A percentile compares a stretch with the other conserved stretches of the same genome.
Evolutionary conservation across 139 green algal genomes (phyloP).

Genomic region (Pleodorina starrii): DNA sequence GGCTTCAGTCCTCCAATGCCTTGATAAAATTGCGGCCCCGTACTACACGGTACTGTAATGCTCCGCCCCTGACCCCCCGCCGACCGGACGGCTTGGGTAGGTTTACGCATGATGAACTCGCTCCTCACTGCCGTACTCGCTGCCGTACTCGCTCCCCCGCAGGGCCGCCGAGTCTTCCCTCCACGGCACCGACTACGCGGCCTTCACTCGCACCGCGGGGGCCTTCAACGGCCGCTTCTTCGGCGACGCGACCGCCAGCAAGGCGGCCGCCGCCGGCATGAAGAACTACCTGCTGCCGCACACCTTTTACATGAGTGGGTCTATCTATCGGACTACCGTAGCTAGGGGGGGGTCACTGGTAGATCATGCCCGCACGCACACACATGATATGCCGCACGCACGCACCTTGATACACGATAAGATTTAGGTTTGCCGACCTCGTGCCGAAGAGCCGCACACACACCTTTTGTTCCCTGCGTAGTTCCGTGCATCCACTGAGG

Average conservation of each 20-base stretch:
- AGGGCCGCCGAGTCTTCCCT: neutral
- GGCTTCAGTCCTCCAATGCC: no score
- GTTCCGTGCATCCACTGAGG: neutral
- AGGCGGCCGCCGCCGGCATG: neutral
- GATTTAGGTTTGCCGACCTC: no score
- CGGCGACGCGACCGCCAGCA: neutral
- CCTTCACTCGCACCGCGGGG: neutral
- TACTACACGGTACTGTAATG: no score
- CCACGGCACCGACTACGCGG: constrained; percentile 42
- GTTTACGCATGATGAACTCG: no score
- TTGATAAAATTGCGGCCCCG: no score
- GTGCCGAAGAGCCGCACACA: neutral
- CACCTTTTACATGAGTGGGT: constrained; percentile 52
- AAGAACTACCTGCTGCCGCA: constrained; percentile 44
- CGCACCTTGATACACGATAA: neutral
- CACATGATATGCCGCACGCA: neutral
- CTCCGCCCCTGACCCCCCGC: no score
- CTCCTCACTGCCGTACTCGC: no score
- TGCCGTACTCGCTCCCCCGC: no score
- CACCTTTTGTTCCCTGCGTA: neutral
- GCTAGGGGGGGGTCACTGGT: no score
- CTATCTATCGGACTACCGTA: neutral
- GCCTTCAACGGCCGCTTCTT: constrained; percentile 45
- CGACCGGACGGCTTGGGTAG: no score
- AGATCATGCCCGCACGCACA: no score